Evolutionary conservation across 352 stramenopile genomes (phyloP).

Genomic region (Phytopythium aichiense): DNA sequence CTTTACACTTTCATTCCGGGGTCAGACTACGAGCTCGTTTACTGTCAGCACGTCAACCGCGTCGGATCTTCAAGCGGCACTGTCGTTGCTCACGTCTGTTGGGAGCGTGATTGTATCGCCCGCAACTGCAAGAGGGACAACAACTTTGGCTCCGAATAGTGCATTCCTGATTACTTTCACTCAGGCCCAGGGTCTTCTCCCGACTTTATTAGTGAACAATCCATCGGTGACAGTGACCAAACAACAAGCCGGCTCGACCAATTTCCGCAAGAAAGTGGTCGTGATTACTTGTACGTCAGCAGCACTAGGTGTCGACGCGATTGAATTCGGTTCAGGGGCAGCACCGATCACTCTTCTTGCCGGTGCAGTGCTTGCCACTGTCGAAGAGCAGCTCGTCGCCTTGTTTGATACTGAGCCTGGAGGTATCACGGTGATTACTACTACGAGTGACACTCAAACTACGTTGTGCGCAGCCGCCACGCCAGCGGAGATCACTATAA

Average conservation of each 20-base stretch:
- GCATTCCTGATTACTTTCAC: constrained; percentile 61
- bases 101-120: constrained; percentile 42
- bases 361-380: constrained; percentile 21
- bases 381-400: constrained; percentile 35
- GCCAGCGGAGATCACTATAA: constrained; percentile 36
- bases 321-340: constrained; percentile 30
- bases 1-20: constrained; percentile 59
- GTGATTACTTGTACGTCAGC: constrained; percentile 50
- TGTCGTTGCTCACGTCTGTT: constrained; percentile 41
- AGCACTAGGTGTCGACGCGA: constrained; percentile 10
- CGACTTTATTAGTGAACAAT: constrained; percentile 21
- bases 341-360: constrained; percentile 11
- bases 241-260: constrained; percentile 32
- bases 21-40: constrained; percentile 22
- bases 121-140: constrained; percentile 2
- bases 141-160: constrained; percentile 13
- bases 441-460: constrained; percentile 21
- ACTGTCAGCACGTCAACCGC: constrained; percentile 33
- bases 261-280: constrained; percentile 62
- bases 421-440: constrained; percentile 49
- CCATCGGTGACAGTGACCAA: constrained; percentile 23
- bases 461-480: constrained; percentile 34
- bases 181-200: constrained; percentile 38
- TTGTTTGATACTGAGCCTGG: constrained; percentile 49
- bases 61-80: constrained; percentile 18